phyloP scores from a whole-genome alignment of 1,139 yeast species.

The Yamadazyma aaseri region DNA sequence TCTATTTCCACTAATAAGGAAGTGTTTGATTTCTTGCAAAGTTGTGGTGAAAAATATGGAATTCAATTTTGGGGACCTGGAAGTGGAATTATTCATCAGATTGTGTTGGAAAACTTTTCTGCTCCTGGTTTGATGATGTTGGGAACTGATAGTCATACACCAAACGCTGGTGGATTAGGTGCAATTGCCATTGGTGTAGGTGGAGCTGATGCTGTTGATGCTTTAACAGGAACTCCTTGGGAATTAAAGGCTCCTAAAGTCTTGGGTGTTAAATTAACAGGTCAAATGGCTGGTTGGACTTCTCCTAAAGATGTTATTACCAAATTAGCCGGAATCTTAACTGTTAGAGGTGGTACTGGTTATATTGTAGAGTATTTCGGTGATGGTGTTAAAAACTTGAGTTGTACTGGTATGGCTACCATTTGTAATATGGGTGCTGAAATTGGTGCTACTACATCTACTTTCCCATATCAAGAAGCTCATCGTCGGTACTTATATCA shows the following conservation, averaged over 20 bases:
- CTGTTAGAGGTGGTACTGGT: conserved; percentile 99
- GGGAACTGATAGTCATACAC: conserved; percentile 99
- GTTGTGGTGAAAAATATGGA: conserved; percentile 96
- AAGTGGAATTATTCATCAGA: conserved; percentile 98
- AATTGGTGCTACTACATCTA: conserved; percentile 98
- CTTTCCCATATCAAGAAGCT: conserved; percentile 93
- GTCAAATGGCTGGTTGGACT: conserved; percentile 95
- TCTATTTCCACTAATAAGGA: conserved; percentile 94
- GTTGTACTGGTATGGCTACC: conserved; percentile 99
- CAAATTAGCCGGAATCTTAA: conserved; percentile 93
- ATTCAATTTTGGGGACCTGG: conserved; percentile 99
- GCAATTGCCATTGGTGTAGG: conserved; percentile 99
- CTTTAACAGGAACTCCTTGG: conserved; percentile 94
- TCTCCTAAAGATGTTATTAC: conserved; percentile 97
- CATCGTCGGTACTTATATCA: conserved; percentile 89
- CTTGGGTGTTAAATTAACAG: conserved; percentile 95
- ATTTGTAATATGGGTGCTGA: conserved; percentile 99
- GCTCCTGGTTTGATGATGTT: conserved; percentile 97
- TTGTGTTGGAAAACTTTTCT: conserved; percentile 94
- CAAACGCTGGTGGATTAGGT: conserved; percentile 99
- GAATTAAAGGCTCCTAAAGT: conserved; percentile 98
- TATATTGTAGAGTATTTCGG: conserved; percentile 97
- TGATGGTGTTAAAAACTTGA: conserved; percentile 92
- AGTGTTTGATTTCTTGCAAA: conserved; percentile 90
- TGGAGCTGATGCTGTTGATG: conserved; percentile 99